Evolutionary conservation across 108 stramenopile species (phyloP), one percentile per base, ranked within the genome.

Genomic region (Pseudonitzschia pungens): DNA sequence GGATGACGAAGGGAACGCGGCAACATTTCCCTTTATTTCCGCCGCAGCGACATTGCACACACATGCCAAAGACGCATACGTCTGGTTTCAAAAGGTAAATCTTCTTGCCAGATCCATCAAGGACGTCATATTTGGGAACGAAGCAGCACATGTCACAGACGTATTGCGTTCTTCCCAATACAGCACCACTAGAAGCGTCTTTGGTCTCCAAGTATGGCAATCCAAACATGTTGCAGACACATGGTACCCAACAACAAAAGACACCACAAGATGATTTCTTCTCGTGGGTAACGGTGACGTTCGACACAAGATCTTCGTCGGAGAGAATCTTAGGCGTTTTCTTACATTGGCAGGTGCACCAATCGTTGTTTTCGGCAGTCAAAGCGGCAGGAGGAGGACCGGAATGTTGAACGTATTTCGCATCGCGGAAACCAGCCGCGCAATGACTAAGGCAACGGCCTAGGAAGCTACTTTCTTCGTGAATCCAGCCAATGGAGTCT

Each of bases 71-170:
- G 31, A 54, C 11, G 40, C 79, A 80, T 4, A 69, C 71, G 33
- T 80, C 79, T 14, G 79, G 79, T 10, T 75, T 69, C 58, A 80
- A 12, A 9, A 55, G 72, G 60, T 76, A 80, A 29, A 8, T 41
- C 28, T 76, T 43, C 1, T 64, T 41, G 40, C 60, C 75, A 32
- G 54, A 40, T 1, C 24, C 50, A 24, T 80, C 79, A 26, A 28
- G 70, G 52, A 63, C 44, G 62, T 80, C 79, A 36, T 64, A 75
- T 70, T 80, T 80, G 32, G 79, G 79, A 28, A 80, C 79, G 32
- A 80, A 76, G 75, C 74, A 70, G 36, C 73, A 80, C 11, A 18
- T 32, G 51, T 80, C 79, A 51, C 79, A 80, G 40, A 80, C 56
- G 42, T 70, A 80, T 32, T 57, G 56, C 2, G 79, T 75, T 45